Conservation (phyloP, 2,329 filamentous ascomycete species). For the Fusarium camptoceras region DNA sequence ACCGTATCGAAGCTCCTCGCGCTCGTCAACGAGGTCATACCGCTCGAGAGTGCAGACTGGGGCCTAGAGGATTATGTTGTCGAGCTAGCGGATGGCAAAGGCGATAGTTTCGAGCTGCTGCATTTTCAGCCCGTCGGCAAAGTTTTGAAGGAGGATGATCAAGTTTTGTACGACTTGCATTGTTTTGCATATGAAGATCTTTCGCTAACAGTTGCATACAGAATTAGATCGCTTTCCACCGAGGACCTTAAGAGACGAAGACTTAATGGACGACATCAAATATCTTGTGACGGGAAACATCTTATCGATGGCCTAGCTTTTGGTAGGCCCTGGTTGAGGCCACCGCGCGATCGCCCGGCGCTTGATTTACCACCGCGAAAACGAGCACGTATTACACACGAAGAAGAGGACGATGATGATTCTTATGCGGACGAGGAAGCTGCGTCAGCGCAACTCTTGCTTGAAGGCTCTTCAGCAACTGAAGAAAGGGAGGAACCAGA, state of each 20-base stretch:
- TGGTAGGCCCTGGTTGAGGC: constrained; percentile 76
- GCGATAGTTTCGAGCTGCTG: constrained; percentile 82
- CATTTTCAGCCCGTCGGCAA: constrained; percentile 81
- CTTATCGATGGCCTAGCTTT: constrained; percentile 88
- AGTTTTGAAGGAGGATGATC: constrained; percentile 84
- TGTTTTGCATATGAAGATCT: background rate
- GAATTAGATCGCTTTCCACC: constrained; percentile 81
- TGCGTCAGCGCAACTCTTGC: constrained; percentile 44
- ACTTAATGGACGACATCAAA: constrained; percentile 83
- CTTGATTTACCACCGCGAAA: constrained; percentile 81
- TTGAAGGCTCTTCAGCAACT: constrained; percentile 48
- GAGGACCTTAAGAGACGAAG: constrained; percentile 79
- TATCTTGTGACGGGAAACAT: constrained; percentile 80
- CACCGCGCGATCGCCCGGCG: constrained; percentile 70
- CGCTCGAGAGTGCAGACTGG: constrained; percentile 85
- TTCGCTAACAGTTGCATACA: constrained; percentile 57
- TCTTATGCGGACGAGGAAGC: constrained; percentile 51
- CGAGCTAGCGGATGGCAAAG: constrained; percentile 69
- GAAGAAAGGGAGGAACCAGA: constrained; percentile 19
- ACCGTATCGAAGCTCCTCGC: constrained; percentile 83
- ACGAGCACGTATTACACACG: constrained; percentile 63
- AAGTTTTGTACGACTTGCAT: constrained; percentile 73
- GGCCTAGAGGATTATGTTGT: constrained; percentile 91
- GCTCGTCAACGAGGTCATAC: constrained; percentile 82
- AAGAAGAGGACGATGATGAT: constrained; percentile 55